These are phyloP conservation scores for Fusarium torulosum DNA, from an alignment of 2,329 filamentous ascomycete species.

Conservation along the genomic window DNA sequence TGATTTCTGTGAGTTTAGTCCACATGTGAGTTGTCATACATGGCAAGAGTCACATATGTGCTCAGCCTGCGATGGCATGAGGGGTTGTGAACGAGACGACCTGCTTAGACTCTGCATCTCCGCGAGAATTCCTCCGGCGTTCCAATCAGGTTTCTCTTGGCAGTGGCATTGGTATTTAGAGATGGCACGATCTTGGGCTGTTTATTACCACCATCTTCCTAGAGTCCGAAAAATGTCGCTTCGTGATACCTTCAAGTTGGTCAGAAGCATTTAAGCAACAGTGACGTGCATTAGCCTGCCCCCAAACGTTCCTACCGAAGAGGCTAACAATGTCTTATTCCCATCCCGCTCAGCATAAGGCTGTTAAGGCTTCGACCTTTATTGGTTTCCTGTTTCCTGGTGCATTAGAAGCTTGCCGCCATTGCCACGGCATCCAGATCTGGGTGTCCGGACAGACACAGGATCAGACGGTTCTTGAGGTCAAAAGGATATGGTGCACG, in stretches of 20 bases:
- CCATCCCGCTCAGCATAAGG: not conserved
- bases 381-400: not conserved
- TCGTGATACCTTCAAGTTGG: not conserved
- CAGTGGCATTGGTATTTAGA: not conserved
- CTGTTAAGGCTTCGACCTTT: not conserved
- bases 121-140: not conserved
- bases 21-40: not conserved
- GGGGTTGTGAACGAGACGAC: not conserved
- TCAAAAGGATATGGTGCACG: not conserved
- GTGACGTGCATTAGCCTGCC: not conserved
- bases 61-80: not conserved
- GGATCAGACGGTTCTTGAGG: not conserved
- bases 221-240: not conserved
- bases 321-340: not conserved
- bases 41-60: not conserved
- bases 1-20: not conserved
- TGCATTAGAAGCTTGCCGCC: slow-evolving; percentile 13
- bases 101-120: not conserved
- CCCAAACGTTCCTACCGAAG: not conserved
- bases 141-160: not conserved
- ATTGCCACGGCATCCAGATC: slow-evolving; percentile 1
- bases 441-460: not conserved
- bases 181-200: not conserved
- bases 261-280: not conserved
- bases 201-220: not conserved